Conservation (phyloP, 1,284 basidiomycete species). For the Exobasidium rhododendri region DNA sequence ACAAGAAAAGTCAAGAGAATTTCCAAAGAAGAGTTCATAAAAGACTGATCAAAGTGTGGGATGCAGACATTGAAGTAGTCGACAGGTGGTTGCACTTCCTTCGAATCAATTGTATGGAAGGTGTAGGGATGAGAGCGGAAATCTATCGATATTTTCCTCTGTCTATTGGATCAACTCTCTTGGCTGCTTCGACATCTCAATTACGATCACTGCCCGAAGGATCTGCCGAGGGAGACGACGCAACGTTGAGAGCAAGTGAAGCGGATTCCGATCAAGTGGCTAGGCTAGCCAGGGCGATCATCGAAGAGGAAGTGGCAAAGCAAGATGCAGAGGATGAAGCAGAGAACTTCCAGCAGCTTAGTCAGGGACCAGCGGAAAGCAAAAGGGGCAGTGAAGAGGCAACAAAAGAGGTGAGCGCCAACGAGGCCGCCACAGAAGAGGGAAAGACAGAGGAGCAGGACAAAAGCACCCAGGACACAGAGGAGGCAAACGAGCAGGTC, state of each 20-base stretch:
- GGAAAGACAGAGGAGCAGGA: neutral
- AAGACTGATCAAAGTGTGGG: conserved; percentile 83
- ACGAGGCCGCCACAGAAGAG: too few relatives aligned
- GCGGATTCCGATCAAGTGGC: conserved; percentile 1
- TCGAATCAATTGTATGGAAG: conserved; percentile 71
- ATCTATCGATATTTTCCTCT: conserved; percentile 8
- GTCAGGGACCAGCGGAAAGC: neutral
- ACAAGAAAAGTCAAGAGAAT: conserved; percentile 95
- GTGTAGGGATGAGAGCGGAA: conserved; percentile 79
- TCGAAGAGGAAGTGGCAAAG: conserved; percentile 9
- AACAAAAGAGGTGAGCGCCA: neutral
- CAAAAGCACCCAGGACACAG: too few relatives aligned
- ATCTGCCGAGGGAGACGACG: neutral
- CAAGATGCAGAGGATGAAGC: conserved; percentile 10
- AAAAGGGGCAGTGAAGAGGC: neutral
- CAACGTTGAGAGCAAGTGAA: conserved; percentile 8
- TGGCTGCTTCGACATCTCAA: conserved; percentile 6
- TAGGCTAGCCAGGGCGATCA: conserved; percentile 1
- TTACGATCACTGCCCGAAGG: conserved; percentile 4
- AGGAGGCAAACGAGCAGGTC: too few relatives aligned
- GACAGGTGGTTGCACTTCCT: conserved; percentile 80
- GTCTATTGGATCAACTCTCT: conserved; percentile 1
- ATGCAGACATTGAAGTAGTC: conserved; percentile 75
- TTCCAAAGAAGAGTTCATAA: conserved; percentile 82
- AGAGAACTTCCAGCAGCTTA: neutral